Percentiles rank a stretch among this genome's conserved stretches.
These are phyloP conservation scores for Geum urbanum DNA, from an alignment of 306 rosid species.

Conservation along the genomic window DNA sequence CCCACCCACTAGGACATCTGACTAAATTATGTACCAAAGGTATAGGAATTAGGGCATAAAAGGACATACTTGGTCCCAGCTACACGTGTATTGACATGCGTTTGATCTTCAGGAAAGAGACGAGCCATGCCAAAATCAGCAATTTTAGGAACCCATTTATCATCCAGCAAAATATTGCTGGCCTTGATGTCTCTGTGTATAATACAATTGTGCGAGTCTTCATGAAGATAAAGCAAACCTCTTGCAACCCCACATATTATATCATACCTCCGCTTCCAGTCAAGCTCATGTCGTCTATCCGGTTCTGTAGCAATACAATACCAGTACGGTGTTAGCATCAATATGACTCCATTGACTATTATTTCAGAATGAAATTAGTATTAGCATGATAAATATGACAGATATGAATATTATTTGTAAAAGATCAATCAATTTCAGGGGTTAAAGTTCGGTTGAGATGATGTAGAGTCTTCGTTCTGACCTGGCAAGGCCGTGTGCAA, in stretches of 20 bases:
- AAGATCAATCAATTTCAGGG: neutral
- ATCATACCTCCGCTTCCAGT: conserved; percentile 75
- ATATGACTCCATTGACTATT: neutral
- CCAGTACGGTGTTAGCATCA: neutral
- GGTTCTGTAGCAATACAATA: conserved; percentile 43
- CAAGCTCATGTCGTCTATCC: conserved; percentile 50
- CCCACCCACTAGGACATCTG: neutral
- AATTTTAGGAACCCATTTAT: conserved; percentile 88
- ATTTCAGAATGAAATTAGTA: neutral
- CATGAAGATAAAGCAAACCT: conserved; percentile 92
- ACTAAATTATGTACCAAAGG: neutral
- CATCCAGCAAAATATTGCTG: conserved; percentile 79
- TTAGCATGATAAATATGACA: neutral
- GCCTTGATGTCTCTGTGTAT: conserved; percentile 95
- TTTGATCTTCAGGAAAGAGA: conserved; percentile 92
- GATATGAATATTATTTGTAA: neutral
- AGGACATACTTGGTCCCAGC: conserved; percentile 90
- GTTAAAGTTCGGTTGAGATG: neutral
- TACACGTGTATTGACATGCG: conserved; percentile 83
- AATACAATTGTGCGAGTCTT: conserved; percentile 77
- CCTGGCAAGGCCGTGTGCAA: conserved; percentile 12
- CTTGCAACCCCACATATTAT: conserved; percentile 76
- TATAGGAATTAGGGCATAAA: neutral
- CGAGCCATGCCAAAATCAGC: conserved; percentile 99
- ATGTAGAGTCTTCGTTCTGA: neutral